Percentiles rank a stretch among this genome's conserved stretches.
Conservation (phyloP, 1,139 yeast genomes). For the Meyerozyma guilliermondii region DNA sequence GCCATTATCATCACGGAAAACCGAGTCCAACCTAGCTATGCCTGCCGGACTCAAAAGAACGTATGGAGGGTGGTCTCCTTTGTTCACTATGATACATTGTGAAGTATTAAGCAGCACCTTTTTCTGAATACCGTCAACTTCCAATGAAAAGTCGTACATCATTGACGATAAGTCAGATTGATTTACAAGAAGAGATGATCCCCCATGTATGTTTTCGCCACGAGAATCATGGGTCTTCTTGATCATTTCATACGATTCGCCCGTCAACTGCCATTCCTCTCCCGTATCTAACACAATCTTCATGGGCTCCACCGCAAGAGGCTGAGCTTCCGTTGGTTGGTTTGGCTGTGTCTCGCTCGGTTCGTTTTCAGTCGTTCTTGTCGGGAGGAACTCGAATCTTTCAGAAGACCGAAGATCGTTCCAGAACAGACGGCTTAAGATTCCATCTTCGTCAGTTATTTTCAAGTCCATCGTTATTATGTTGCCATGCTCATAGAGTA, state of each 20-base stretch:
- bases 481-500: constrained; percentile 7
- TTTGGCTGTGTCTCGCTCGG: not conserved
- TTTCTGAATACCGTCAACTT: constrained; percentile 8
- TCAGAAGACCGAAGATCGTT: constrained; percentile 21
- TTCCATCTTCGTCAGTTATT: constrained; percentile 16
- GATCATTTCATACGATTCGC: constrained; percentile 23
- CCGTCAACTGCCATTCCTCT: constrained; percentile 21
- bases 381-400: constrained; percentile 21
- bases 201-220: constrained; percentile 4
- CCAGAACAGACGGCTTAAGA: constrained; percentile 24
- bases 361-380: not conserved
- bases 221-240: constrained; percentile 2
- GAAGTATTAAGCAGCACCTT: constrained; percentile 28
- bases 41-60: constrained; percentile 35
- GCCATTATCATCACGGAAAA: not conserved
- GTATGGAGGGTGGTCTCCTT: constrained; percentile 31
- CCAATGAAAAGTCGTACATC: constrained; percentile 18
- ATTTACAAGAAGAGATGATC: constrained; percentile 16
- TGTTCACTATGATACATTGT: constrained; percentile 41
- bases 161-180: constrained; percentile 19
- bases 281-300: constrained; percentile 20
- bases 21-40: constrained; percentile 20
- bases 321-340: not conserved
- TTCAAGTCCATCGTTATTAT: constrained; percentile 10
- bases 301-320: constrained; percentile 18